Base-by-base conservation (phyloP, 2,329 filamentous ascomycete species). In the Trichoderma gracile region DNA sequence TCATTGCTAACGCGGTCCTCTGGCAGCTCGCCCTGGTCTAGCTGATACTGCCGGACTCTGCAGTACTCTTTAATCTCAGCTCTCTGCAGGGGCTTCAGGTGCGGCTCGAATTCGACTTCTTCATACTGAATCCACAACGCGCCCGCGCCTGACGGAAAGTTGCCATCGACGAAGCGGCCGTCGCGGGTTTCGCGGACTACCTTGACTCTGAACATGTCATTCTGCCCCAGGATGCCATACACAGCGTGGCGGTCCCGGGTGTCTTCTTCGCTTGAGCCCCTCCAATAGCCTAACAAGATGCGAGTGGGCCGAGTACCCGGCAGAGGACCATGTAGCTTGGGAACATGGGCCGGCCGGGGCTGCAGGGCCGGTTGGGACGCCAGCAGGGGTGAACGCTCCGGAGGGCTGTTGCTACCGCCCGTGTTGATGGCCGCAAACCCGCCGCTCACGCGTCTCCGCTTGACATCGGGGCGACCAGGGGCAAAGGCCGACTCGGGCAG, bases 181-280 rank as follows among this genome's bases (percentile, higher is more conserved):
- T 88, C 85, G 3, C 85, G 81, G 0, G 86, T 88, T 69, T 86
- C 80, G 6, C 83, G 78, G 0, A 85, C 81, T 0, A 89, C 78
- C 71, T 88, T 88, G 61, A 88, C 84, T 0, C 86, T 78, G 71
- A 89, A 88, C 81, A 86, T 87, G 67, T 88, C 85, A 63, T 87
- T 87, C 19, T 81, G 81, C 0, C 85, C 85, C 0, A 89, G 74
- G 12, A 89, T 86, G 3, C 86, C 86, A 61, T 84, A 86, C 0
- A 88, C 84, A 0, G 86, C 86, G 69, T 89, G 86, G 59, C 85
- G 84, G 69, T 88, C 80, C 14, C 75, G 74, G 2, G 77, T 71
- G 2, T 80, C 73, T 0, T 71, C 46, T 56, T 83, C 81, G 38
- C 77, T 81, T 0, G 85, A 88, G 14, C 81, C 79, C 60, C 77